Percentiles rank a stretch among this genome's conserved stretches.
These are phyloP conservation scores for Glebionis coronaria DNA, from an alignment of 129 eudicot species.

Conservation along the genomic window DNA sequence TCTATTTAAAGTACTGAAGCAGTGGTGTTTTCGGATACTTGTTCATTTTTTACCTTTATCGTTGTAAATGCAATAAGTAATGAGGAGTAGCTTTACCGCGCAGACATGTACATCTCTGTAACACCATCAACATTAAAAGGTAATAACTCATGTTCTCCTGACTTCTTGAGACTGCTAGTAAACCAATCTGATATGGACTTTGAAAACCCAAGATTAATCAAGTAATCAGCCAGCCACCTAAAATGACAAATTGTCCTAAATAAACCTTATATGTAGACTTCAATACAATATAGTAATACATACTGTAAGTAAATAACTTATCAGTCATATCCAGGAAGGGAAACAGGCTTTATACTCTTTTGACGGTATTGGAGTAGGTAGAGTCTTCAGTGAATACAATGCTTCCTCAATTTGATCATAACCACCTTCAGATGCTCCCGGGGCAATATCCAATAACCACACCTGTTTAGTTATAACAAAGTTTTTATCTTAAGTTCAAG, in stretches of 20 bases:
- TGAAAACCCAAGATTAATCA: constrained; percentile 72
- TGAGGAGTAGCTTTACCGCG: constrained; percentile 32
- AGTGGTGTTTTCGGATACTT: neutral
- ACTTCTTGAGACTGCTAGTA: constrained; percentile 59
- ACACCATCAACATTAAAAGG: constrained; percentile 68
- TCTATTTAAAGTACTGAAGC: neutral
- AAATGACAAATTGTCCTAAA: neutral
- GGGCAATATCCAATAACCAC: constrained; percentile 70
- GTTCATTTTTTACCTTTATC: neutral
- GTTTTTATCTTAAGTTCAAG: neutral
- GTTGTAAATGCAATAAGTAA: neutral
- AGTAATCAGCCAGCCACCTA: constrained; percentile 80
- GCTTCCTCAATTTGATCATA: constrained; percentile 66
- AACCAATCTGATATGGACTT: constrained; percentile 62
- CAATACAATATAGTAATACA: too few species aligned
- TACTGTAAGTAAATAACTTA: too few species aligned
- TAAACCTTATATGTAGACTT: neutral
- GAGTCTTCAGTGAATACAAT: constrained; percentile 57
- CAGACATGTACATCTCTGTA: constrained; percentile 63
- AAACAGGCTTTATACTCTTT: constrained; percentile 43
- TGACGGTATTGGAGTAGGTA: constrained; percentile 65
- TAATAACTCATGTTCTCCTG: constrained; percentile 57
- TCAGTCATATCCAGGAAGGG: neutral
- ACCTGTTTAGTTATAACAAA: constrained; percentile 45
- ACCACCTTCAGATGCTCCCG: constrained; percentile 46